Percentiles rank a stretch among this genome's conserved stretches.
These are phyloP conservation scores for Ilex asprella DNA, from an alignment of 257 asterid genomes.

Conservation along the genomic window DNA sequence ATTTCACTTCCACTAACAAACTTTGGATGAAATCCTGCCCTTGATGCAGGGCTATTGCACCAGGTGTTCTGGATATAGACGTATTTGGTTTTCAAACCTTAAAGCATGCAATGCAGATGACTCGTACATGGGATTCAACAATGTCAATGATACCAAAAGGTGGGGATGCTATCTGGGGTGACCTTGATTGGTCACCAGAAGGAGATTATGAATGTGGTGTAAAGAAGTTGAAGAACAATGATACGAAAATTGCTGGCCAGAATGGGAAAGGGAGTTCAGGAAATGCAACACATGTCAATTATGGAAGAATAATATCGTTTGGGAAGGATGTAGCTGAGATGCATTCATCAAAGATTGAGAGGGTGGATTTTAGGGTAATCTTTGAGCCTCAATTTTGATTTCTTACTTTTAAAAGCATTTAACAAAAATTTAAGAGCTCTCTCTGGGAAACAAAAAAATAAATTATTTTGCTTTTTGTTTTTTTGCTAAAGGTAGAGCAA, in stretches of 20 bases:
- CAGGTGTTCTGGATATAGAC: constrained; percentile 60
- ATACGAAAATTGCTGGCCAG: constrained; percentile 26
- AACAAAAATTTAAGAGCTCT: not conserved
- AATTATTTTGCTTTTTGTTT: no score
- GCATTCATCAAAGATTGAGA: constrained; percentile 50
- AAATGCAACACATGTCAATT: constrained; percentile 26
- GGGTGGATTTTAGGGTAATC: constrained; percentile 61
- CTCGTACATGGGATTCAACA: constrained; percentile 82
- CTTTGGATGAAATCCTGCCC: constrained; percentile 3
- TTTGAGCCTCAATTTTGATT: constrained; percentile 11
- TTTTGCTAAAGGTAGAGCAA: no score
- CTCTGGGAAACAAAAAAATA: no score
- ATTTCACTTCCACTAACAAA: not conserved
- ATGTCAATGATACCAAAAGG: constrained; percentile 84
- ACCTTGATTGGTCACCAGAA: constrained; percentile 81
- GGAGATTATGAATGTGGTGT: constrained; percentile 46
- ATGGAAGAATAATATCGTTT: constrained; percentile 63
- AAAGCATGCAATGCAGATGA: constrained; percentile 67
- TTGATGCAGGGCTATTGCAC: constrained; percentile 58
- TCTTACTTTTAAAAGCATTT: constrained; percentile 7
- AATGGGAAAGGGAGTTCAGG: constrained; percentile 21
- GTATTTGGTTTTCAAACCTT: constrained; percentile 62
- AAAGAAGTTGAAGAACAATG: constrained; percentile 31
- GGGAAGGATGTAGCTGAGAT: constrained; percentile 55
- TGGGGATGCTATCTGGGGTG: constrained; percentile 86